Percentiles rank a stretch among this genome's conserved stretches.
These are phyloP conservation scores for Draba incana DNA, from an alignment of 345 rosid genomes.

Conservation along the genomic window DNA sequence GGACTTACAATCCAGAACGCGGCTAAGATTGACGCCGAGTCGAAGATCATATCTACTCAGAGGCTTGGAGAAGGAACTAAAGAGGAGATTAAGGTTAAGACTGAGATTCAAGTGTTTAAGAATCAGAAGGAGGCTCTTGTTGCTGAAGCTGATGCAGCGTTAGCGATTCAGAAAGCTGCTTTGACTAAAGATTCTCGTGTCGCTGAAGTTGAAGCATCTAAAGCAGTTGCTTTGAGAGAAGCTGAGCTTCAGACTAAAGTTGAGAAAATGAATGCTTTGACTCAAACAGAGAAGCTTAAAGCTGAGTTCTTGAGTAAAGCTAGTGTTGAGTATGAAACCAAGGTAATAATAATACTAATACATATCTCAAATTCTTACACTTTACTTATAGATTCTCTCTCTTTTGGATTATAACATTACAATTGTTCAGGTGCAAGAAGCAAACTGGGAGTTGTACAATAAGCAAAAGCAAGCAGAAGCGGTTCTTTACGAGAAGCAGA, in stretches of 20 bases:
- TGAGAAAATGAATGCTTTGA: constrained; percentile 72
- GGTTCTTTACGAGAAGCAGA: constrained; percentile 54
- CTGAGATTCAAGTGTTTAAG: constrained; percentile 66
- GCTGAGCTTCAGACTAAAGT: constrained; percentile 79
- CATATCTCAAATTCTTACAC: too few species aligned
- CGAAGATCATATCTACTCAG: constrained; percentile 62
- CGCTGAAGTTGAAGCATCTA: constrained; percentile 77
- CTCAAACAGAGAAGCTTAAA: constrained; percentile 72
- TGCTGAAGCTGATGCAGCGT: constrained; percentile 66
- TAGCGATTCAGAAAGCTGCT: constrained; percentile 69
- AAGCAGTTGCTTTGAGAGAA: constrained; percentile 68
- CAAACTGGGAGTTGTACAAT: constrained; percentile 65
- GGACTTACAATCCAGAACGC: constrained; percentile 78
- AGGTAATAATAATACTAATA: constrained; percentile 46
- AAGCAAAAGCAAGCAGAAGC: constrained; percentile 76
- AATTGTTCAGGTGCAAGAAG: constrained; percentile 61
- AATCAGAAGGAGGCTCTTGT: constrained; percentile 71
- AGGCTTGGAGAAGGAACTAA: constrained; percentile 67
- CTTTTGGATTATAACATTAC: background rate
- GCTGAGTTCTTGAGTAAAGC: constrained; percentile 79
- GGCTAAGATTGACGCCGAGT: constrained; percentile 75
- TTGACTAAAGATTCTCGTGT: constrained; percentile 59
- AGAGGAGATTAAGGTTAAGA: constrained; percentile 71
- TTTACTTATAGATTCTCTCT: background rate
- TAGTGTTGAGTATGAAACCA: constrained; percentile 76